Conservation (phyloP, 441 rosid genomes). For the Croton laevigatus region DNA sequence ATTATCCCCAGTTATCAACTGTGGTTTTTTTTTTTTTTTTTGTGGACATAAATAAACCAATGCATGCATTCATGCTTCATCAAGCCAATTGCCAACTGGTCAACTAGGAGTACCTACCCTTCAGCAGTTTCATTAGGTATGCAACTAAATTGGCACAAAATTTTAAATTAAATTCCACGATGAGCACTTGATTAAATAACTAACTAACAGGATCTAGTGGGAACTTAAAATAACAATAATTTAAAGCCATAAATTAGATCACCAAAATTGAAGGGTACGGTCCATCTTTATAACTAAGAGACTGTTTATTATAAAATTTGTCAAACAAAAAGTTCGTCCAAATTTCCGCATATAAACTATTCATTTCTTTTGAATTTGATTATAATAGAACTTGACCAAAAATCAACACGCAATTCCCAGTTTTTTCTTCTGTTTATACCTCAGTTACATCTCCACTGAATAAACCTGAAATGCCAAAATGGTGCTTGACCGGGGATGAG, state of each 20-base stretch:
- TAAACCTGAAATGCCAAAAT: background rate
- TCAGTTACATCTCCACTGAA: background rate
- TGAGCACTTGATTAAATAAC: background rate
- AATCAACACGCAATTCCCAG: background rate
- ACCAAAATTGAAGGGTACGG: slow-evolving; percentile 10
- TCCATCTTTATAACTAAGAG: background rate
- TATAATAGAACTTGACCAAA: background rate
- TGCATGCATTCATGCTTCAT: background rate
- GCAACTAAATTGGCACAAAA: slow-evolving; percentile 3
- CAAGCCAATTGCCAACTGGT: background rate
- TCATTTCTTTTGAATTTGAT: background rate
- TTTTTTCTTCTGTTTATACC: no score
- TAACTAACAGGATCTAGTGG: background rate
- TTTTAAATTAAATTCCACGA: slow-evolving; percentile 1
- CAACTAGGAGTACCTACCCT: background rate
- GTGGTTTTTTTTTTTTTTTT: background rate
- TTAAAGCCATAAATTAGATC: slow-evolving; percentile 9
- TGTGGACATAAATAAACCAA: background rate
- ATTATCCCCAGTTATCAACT: background rate
- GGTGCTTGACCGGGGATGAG: slow-evolving; percentile 11
- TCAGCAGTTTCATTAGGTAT: background rate
- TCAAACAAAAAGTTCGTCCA: background rate
- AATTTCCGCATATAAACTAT: background rate
- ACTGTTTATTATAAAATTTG: background rate
- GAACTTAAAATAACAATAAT: background rate